Conservation (phyloP, 2,329 filamentous ascomycete genomes). For the Cladophialophora chaetospira region DNA sequence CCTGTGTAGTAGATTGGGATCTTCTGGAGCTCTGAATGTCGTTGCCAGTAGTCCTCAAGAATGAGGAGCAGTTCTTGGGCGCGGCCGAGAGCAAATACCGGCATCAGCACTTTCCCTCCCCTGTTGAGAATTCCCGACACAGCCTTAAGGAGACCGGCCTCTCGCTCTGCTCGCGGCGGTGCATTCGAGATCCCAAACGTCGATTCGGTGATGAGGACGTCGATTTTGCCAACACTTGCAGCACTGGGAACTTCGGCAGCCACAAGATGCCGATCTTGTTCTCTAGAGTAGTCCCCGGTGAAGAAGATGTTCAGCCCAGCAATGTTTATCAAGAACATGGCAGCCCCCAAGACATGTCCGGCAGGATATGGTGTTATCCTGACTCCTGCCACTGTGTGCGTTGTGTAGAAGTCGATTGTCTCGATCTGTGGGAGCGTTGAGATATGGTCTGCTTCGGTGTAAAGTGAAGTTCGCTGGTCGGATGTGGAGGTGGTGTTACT, state of each 20-base stretch:
- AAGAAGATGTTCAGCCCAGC: slow-evolving; percentile 96
- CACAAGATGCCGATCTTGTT: slow-evolving; percentile 92
- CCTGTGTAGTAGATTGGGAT: slow-evolving; percentile 97
- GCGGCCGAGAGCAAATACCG: slow-evolving; percentile 89
- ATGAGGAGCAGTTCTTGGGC: slow-evolving; percentile 94
- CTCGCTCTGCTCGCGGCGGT: slow-evolving; percentile 84
- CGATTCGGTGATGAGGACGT: slow-evolving; percentile 95
- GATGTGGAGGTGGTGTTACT: slow-evolving; percentile 67
- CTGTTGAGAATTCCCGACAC: slow-evolving; percentile 89
- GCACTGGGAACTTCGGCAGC: slow-evolving; percentile 77
- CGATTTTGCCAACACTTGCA: slow-evolving; percentile 76
- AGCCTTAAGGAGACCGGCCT: slow-evolving; percentile 92
- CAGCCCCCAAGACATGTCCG: slow-evolving; percentile 94
- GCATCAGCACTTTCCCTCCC: slow-evolving; percentile 88
- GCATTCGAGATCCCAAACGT: slow-evolving; percentile 96
- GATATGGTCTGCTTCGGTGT: slow-evolving; percentile 92
- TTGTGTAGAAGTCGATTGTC: slow-evolving; percentile 97
- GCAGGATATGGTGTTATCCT: slow-evolving; percentile 96
- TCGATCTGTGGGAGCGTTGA: slow-evolving; percentile 93
- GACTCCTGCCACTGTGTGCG: slow-evolving; percentile 94
- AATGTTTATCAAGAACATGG: slow-evolving; percentile 98
- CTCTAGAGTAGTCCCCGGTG: slow-evolving; percentile 94
- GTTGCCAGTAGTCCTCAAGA: slow-evolving; percentile 93
- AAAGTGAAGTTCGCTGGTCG: slow-evolving; percentile 69
- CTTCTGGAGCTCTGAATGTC: slow-evolving; percentile 83